phyloP scores from a whole-genome alignment of 768 basidiomycete species.

The Favolaschia claudopus region DNA sequence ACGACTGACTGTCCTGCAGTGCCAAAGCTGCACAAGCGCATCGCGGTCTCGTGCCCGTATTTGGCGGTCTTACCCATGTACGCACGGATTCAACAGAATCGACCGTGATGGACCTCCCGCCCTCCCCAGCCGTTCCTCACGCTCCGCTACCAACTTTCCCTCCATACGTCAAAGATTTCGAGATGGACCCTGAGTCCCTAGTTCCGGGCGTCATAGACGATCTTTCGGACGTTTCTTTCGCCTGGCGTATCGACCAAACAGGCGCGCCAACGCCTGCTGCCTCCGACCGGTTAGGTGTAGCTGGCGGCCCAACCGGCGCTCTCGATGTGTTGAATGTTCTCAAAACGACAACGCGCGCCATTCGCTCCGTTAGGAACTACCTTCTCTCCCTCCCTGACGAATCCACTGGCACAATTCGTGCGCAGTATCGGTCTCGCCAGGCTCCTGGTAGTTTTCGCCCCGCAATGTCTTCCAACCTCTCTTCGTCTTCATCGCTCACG shows the following conservation, averaged over 20 bases:
- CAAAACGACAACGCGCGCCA: constrained; percentile 80
- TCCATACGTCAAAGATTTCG: constrained; percentile 67
- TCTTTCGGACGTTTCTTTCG: constrained; percentile 64
- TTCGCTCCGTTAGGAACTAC: constrained; percentile 87
- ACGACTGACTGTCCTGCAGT: constrained; percentile 23
- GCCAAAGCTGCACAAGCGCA: constrained; percentile 55
- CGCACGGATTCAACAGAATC: constrained; percentile 50
- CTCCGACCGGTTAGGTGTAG: constrained; percentile 28
- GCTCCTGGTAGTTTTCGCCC: constrained; percentile 48
- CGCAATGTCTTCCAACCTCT: constrained; percentile 41
- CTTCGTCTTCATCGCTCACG: constrained; percentile 25
- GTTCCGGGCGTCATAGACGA: constrained; percentile 83
- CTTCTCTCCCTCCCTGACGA: constrained; percentile 84
- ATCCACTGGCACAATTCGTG: constrained; percentile 59
- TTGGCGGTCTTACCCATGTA: constrained; percentile 65
- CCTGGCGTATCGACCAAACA: constrained; percentile 62
- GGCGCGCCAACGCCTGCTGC: constrained; percentile 2
- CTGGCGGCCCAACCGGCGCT: constrained; percentile 27
- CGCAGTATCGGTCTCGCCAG: constrained; percentile 62
- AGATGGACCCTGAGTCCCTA: constrained; percentile 80
- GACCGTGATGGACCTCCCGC: constrained; percentile 62
- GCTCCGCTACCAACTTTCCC: constrained; percentile 52
- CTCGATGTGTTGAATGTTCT: constrained; percentile 73
- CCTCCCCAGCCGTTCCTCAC: constrained; percentile 67
- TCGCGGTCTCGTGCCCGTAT: constrained; percentile 76